Conservation (phyloP, 179 eudicot species). For the Silene vulgaris region DNA sequence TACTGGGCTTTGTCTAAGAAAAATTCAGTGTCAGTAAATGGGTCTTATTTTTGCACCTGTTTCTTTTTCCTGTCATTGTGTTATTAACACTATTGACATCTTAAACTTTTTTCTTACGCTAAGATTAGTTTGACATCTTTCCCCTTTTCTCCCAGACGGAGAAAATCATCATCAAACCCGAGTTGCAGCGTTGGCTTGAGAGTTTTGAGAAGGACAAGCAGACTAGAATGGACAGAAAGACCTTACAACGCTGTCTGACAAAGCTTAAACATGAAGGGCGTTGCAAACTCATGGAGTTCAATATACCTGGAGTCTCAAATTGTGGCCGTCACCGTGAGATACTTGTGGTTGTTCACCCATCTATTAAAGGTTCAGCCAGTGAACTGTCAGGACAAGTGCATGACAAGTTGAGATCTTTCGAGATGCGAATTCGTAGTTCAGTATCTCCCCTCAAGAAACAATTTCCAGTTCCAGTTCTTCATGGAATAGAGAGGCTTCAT, state of each 20-base stretch:
- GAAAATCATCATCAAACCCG: constrained; percentile 68
- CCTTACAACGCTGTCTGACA: constrained; percentile 57
- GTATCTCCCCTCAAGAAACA: constrained; percentile 48
- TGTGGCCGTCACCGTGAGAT: constrained; percentile 54
- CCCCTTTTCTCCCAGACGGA: constrained; percentile 46
- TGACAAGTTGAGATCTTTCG: constrained; percentile 71
- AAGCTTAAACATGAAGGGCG: constrained; percentile 73
- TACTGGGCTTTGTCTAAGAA: constrained; percentile 7
- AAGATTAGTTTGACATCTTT: not conserved
- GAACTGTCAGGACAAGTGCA: constrained; percentile 68
- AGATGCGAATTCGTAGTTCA: constrained; percentile 51
- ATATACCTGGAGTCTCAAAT: constrained; percentile 72
- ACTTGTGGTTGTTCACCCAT: constrained; percentile 70
- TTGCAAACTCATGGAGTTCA: constrained; percentile 56
- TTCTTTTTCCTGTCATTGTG: not conserved
- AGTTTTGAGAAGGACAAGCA: constrained; percentile 62
- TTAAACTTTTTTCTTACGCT: not conserved
- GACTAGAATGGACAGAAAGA: constrained; percentile 70
- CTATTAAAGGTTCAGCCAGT: constrained; percentile 45
- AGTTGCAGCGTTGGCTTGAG: constrained; percentile 74
- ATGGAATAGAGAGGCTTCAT: constrained; percentile 58
- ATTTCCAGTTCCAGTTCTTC: constrained; percentile 50
- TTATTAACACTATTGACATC: not conserved
- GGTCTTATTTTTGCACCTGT: not conserved
- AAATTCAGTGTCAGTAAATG: not conserved